Evolutionary conservation across 2,329 filamentous ascomycete genomes (phyloP).

Genomic region (Erysiphe pulchra): DNA sequence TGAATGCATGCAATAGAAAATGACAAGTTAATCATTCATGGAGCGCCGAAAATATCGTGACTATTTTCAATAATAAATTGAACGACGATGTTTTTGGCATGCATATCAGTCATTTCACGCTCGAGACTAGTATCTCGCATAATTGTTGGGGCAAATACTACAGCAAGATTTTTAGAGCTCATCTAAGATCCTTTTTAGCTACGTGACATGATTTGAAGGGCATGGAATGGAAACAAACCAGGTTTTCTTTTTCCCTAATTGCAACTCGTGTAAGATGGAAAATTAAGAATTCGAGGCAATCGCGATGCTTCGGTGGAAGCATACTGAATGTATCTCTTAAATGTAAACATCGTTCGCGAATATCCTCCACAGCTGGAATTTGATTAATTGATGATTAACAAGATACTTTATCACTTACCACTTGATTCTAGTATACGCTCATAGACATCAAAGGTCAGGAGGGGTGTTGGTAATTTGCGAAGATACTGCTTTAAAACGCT

Average conservation of each 20-base stretch:
- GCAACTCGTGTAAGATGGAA: constrained; percentile 82
- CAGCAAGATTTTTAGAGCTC: constrained; percentile 86
- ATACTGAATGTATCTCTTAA: constrained; percentile 49
- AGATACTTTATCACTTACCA: constrained; percentile 22
- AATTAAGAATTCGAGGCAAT: constrained; percentile 79
- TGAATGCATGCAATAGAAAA: background rate
- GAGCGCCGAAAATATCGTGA: constrained; percentile 41
- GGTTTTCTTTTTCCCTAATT: constrained; percentile 55
- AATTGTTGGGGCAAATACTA: constrained; percentile 93
- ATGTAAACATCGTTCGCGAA: constrained; percentile 41
- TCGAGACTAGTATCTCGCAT: constrained; percentile 80
- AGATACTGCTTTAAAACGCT: constrained; percentile 96
- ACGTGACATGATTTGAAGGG: background rate
- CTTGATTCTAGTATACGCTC: constrained; percentile 65
- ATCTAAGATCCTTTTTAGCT: constrained; percentile 29
- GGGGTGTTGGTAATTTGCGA: constrained; percentile 65
- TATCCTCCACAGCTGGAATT: constrained; percentile 31
- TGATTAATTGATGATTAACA: constrained; percentile 7
- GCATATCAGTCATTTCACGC: constrained; percentile 89
- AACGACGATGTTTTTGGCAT: constrained; percentile 72
- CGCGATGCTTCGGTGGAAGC: constrained; percentile 61
- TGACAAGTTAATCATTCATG: background rate
- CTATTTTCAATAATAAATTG: constrained; percentile 87
- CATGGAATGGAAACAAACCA: constrained; percentile 25
- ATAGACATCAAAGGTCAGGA: constrained; percentile 83